Base-by-base conservation (phyloP, 176 grass and related monocot species). In the Ensete ventricosum region DNA sequence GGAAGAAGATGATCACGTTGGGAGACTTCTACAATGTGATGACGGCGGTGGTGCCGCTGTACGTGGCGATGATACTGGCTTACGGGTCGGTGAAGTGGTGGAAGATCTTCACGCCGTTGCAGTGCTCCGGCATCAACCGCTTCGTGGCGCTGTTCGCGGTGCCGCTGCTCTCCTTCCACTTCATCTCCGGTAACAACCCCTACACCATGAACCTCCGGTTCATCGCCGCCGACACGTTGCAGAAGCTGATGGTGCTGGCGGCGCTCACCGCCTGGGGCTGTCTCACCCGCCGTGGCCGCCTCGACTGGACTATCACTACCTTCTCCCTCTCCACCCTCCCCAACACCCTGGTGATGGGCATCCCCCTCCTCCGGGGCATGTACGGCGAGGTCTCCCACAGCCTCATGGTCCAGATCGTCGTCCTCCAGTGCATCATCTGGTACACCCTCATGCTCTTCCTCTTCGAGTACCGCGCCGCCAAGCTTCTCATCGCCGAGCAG, bases 121-220 rank as follows among this genome's bases (percentile, higher is more conserved):
- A 99, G 88, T 99, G 96, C 88, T 94, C 96, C 0, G 96, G 96
- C 25, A 99, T 99, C 84, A 99, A 99, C 88, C 91, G 96, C 50
- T 99, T 99, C 78, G 96, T 99, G 5, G 96, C 96, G 69, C 96
- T 99, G 10, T 99, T 99, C 79, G 96, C 96, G 7, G 96, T 99
- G 20, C 96, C 96, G 52, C 83, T 99, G 12, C 96, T 99, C 4
- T 99, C 96, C 5, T 99, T 99, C 86, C 96, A 99, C 78, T 99
- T 99, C 84, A 99, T 99, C 88, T 99, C 96, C 77, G 73, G 78
- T 54, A 99, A 99, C 84, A 67, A 99, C 82, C 91, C 91, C 8
- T 99, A 94, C 86, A 76, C 88, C 19, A 99, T 99, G 96, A 99
- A 99, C 86, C 82, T 99, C 14, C 87, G 89, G 3, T 99, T 99